These are phyloP conservation scores for Naganishia antarctica DNA, from an alignment of 768 basidiomycete species.

Conservation along the genomic window DNA sequence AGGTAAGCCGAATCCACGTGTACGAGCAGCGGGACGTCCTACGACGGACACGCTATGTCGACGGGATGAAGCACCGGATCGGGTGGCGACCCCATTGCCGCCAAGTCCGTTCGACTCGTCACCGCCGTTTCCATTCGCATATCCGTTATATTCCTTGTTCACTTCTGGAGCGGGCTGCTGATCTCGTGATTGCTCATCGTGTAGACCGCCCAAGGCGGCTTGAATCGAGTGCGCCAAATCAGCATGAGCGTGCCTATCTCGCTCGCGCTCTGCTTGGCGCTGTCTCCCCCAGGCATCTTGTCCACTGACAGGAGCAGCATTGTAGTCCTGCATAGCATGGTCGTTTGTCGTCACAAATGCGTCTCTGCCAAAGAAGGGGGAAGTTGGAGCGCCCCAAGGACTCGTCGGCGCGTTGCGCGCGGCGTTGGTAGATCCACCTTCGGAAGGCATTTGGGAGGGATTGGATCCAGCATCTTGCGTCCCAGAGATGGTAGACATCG, in stretches of 20 bases:
- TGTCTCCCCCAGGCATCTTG: neutral
- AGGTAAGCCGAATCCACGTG: constrained; percentile 34
- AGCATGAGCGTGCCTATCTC: constrained; percentile 10
- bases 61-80: constrained; percentile 40
- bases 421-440: neutral
- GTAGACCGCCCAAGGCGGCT: constrained; percentile 12
- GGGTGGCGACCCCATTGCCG: neutral
- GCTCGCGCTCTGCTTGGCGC: constrained; percentile 13
- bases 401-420: constrained; percentile 4
- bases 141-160: neutral
- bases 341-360: neutral
- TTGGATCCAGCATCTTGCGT: neutral
- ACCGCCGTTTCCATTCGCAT: neutral
- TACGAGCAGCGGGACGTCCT: constrained; percentile 39
- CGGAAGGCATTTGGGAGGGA: neutral
- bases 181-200: neutral
- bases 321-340: neutral
- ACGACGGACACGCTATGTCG: constrained; percentile 46
- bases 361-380: constrained; percentile 11
- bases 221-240: constrained; percentile 23
- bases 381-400: neutral
- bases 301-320: neutral
- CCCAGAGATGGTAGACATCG: constrained; percentile 30
- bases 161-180: neutral
- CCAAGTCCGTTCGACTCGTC: neutral